phyloP scores from a whole-genome alignment of 805 yeast species.

The Candida stauntonica region DNA sequence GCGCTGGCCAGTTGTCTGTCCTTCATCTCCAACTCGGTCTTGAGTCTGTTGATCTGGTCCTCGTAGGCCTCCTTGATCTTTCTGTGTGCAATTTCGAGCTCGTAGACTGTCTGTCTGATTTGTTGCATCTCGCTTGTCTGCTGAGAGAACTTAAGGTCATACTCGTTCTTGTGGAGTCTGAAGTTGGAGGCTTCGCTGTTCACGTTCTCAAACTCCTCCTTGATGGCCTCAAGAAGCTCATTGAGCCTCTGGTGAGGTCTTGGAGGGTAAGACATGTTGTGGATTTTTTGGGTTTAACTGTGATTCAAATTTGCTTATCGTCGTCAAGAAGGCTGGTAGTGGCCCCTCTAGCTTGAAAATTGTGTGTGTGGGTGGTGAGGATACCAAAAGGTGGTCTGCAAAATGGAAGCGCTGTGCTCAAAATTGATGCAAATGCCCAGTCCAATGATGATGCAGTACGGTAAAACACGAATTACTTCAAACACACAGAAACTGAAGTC shows the following conservation, averaged over 20 bases:
- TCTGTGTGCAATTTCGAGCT: constrained; percentile 89
- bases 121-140: constrained; percentile 92
- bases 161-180: constrained; percentile 89
- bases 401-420: no score
- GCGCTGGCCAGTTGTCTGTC: constrained; percentile 53
- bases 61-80: constrained; percentile 95
- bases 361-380: no score
- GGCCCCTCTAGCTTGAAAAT: no score
- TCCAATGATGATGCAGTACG: no score
- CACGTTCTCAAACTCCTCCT: constrained; percentile 84
- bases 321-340: no score
- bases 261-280: constrained; percentile 26
- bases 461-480: no score
- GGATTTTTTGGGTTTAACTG: not conserved
- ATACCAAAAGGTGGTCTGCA: no score
- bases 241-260: constrained; percentile 43
- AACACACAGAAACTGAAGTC: no score
- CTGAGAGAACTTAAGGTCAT: constrained; percentile 83
- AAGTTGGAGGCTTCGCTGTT: constrained; percentile 80
- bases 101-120: constrained; percentile 89
- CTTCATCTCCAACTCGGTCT: constrained; percentile 77
- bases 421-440: no score
- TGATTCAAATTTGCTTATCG: no score
- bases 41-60: constrained; percentile 82
- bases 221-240: constrained; percentile 87